Percentiles rank a stretch among this genome's conserved stretches.
Evolutionary conservation across 2,329 filamentous ascomycete genomes (phyloP).

Genomic region (Hortaea sp.): DNA sequence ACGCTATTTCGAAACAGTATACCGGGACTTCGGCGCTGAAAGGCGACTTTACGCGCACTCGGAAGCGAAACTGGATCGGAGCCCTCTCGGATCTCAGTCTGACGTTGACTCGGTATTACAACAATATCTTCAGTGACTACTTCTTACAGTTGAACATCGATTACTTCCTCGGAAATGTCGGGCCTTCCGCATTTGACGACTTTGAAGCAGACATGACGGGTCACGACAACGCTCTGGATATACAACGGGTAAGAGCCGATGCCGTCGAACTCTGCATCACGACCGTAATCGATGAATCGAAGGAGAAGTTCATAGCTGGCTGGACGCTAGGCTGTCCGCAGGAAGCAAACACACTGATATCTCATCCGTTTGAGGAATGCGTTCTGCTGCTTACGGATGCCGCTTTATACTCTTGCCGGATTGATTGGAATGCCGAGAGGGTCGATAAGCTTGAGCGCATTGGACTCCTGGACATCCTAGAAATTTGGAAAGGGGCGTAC

Average conservation of each 20-base stretch:
- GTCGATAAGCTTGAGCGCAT: conserved; percentile 85
- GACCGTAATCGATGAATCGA: conserved; percentile 69
- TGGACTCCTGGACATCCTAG: conserved; percentile 60
- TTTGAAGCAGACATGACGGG: conserved; percentile 92
- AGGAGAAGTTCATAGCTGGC: conserved; percentile 75
- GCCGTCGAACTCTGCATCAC: conserved; percentile 84
- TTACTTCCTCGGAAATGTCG: conserved; percentile 83
- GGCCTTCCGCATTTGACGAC: conserved; percentile 76
- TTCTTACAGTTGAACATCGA: conserved; percentile 96
- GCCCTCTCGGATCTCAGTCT: conserved; percentile 85
- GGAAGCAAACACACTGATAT: conserved; percentile 55
- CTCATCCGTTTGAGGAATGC: conserved; percentile 72
- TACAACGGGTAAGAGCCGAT: conserved; percentile 71
- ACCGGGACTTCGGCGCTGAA: conserved; percentile 93
- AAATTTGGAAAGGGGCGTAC: conserved; percentile 73
- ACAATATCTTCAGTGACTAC: conserved; percentile 94
- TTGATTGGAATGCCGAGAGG: conserved; percentile 94
- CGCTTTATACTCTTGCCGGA: conserved; percentile 78
- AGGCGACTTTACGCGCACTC: conserved; percentile 87
- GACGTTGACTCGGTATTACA: conserved; percentile 69
- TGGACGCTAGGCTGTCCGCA: conserved; percentile 81
- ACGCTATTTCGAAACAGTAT: conserved; percentile 91
- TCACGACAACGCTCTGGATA: conserved; percentile 80
- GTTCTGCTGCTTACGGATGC: conserved; percentile 77
- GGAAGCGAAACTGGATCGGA: conserved; percentile 81